A percentile compares a stretch with the other conserved stretches of the same genome.
phyloP scores from a whole-genome alignment of 371 early-diverging fungal genomes.

The Syncephalastrum monosporum region DNA sequence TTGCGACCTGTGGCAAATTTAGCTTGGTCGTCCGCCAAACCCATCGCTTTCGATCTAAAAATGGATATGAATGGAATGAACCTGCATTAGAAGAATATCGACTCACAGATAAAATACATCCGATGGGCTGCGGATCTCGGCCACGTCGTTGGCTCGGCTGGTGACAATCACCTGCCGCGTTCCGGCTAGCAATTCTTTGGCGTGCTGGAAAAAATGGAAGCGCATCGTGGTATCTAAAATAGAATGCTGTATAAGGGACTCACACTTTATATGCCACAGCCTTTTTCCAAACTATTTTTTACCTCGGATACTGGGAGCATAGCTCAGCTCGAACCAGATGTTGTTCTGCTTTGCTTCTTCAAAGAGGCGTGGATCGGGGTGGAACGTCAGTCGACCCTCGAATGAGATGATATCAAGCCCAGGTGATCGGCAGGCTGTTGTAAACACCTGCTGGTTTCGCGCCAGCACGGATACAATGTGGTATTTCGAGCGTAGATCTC shows the following conservation, averaged over 20 bases:
- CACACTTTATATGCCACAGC: neutral
- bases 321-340: constrained; percentile 81
- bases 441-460: constrained; percentile 66
- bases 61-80: neutral
- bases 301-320: constrained; percentile 75
- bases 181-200: constrained; percentile 23
- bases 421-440: constrained; percentile 63
- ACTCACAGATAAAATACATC: constrained; percentile 40
- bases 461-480: constrained; percentile 86
- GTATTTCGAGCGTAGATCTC: constrained; percentile 17
- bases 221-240: constrained; percentile 31
- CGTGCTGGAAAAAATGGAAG: constrained; percentile 24
- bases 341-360: constrained; percentile 59
- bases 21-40: constrained; percentile 39
- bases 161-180: constrained; percentile 29
- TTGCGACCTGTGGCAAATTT: constrained; percentile 28
- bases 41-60: constrained; percentile 32
- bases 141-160: constrained; percentile 30
- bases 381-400: constrained; percentile 77
- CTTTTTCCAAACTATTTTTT: constrained; percentile 7
- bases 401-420: constrained; percentile 88
- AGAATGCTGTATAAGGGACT: neutral
- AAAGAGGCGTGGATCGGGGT: constrained; percentile 59
- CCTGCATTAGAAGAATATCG: neutral
- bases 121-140: constrained; percentile 29